Base-by-base conservation (phyloP, 192 early-diverging fungal species). In the Irineochytrium annulatum region DNA sequence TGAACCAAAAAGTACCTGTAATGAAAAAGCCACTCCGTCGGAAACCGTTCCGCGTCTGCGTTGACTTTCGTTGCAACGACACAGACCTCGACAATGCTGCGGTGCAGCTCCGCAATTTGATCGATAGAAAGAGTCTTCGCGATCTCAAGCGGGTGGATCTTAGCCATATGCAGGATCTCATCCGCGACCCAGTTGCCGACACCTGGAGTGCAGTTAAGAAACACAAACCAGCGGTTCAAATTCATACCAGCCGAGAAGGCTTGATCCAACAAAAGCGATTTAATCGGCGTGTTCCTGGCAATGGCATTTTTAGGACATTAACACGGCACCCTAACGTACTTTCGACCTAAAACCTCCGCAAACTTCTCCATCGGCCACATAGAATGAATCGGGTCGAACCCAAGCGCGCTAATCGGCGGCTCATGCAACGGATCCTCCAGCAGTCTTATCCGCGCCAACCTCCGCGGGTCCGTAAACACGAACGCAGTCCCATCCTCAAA, bases 221-320 rank as follows among this genome's bases (percentile, higher is more conserved):
- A 30, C 27, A 26, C 32, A 3, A 62, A 4, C 53, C 31, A 61
- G 14, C 3, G 3, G 13, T n/a, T 11, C 26, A 43, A 62, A 61
- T 19, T 3, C 24, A 93, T 78, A 2, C 91, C 91, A 0, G 89
- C 87, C 0, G 77, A 82, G 56, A 94, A 89, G 4, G 65, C 37
- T 43, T 93, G 91, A 43, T 90, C 84, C 16, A 94, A 75, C 26
- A 94, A 67, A 34, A 92, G 60, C 0, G 86, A 71, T 55, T 94
- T 94, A 59, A 94, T 80, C 0, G 86, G 79, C 22, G 72, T 61
- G 0, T 59, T 62, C n/a, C 54, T 55, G n/a, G n/a, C n/a, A n/a
- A n/a, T n/a, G n/a, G n/a, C n/a, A n/a, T n/a, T n/a, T n/a, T n/a
- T n/a, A n/a, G n/a, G n/a, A n/a, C n/a, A n/a, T 43, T 43, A n/a